Evolutionary conservation across 2,329 filamentous ascomycete species (phyloP).

Genomic region (Karstenula rhodostoma): DNA sequence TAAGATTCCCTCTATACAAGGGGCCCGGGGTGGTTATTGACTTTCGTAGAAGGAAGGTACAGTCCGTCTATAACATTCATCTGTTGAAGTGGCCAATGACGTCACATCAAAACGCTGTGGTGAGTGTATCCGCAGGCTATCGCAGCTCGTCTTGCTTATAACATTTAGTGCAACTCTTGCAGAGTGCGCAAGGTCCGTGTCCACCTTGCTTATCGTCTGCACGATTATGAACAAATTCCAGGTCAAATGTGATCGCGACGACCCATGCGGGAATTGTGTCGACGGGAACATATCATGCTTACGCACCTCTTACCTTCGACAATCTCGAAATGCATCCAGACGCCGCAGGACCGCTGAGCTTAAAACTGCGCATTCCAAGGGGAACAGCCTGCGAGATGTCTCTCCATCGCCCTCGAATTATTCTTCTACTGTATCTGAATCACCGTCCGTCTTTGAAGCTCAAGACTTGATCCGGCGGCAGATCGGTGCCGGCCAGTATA

Average conservation of each 20-base stretch:
- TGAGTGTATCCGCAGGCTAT: not conserved
- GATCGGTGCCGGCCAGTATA: conserved; percentile 17
- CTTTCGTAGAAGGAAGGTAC: no score
- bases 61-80: not conserved
- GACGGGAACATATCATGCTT: conserved; percentile 31
- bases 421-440: conserved; percentile 22
- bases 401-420: conserved; percentile 16
- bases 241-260: conserved; percentile 32
- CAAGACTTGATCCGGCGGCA: conserved; percentile 27
- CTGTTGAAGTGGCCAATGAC: not conserved
- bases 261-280: conserved; percentile 35
- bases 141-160: not conserved
- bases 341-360: conserved; percentile 16
- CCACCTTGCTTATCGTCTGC: not conserved
- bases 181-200: conserved; percentile 4
- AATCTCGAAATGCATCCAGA: conserved; percentile 14
- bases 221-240: conserved; percentile 6
- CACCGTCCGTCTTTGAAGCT: conserved; percentile 25
- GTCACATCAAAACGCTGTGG: not conserved
- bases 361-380: not conserved
- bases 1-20: not conserved
- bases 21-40: not conserved
- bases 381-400: conserved; percentile 11
- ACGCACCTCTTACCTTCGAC: conserved; percentile 20
- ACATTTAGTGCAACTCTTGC: conserved; percentile 1